These are phyloP conservation scores for Wallacemonas sp. DNA, from an alignment of 208 protist genomes.

Conservation along the genomic window DNA sequence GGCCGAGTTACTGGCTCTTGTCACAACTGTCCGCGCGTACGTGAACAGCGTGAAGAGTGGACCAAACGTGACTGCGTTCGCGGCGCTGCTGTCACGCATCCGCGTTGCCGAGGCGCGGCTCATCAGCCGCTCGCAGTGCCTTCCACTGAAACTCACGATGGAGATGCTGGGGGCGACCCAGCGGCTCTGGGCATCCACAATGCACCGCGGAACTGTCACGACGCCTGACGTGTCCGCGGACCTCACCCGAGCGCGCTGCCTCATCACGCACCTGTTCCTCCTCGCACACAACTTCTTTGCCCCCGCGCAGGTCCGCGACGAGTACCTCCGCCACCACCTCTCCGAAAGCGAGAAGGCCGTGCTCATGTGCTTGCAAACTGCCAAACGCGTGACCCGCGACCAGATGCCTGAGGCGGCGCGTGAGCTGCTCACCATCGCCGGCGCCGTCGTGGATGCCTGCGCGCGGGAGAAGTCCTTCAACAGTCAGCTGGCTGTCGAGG, in stretches of 20 bases:
- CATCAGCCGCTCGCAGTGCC: not conserved
- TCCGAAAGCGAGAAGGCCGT: constrained; percentile 70
- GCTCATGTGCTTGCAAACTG: constrained; percentile 80
- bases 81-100: not conserved
- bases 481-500: constrained; percentile 28
- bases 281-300: constrained; percentile 63
- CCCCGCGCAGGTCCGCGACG: constrained; percentile 23
- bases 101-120: not conserved
- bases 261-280: constrained; percentile 58
- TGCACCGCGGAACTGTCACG: constrained; percentile 24
- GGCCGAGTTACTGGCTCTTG: too few relatives aligned
- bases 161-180: constrained; percentile 43
- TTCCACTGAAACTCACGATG: constrained; percentile 46
- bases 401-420: constrained; percentile 14
- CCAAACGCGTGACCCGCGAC: constrained; percentile 31
- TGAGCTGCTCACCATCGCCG: constrained; percentile 27
- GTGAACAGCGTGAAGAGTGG: not conserved
- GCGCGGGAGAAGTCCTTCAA: not conserved
- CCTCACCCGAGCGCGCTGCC: constrained; percentile 17
- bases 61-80: not conserved
- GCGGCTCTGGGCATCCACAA: constrained; percentile 61
- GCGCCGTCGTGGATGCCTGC: constrained; percentile 13
- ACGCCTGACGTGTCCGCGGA: not conserved
- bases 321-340: constrained; percentile 56
- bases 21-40: not conserved